These are phyloP conservation scores for Coemansia sp. DNA, from an alignment of 192 early-diverging fungal species.

Conservation along the genomic window DNA sequence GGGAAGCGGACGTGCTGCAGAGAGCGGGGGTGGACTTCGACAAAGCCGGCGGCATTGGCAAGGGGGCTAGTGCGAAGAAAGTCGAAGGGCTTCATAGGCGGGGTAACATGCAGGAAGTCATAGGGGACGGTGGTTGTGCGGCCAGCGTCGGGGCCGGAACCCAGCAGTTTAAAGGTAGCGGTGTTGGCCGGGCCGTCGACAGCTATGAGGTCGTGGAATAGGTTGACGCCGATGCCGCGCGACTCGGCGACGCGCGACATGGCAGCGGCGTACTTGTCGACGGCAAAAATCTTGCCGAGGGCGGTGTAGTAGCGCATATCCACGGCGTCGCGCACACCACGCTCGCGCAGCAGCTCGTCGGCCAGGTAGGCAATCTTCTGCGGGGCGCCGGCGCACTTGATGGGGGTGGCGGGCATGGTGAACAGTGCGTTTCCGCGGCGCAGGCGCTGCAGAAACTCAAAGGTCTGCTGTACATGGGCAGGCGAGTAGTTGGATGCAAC, in stretches of 20 bases:
- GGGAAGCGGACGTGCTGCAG: slow-evolving; percentile 75
- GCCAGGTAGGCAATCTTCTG: slow-evolving; percentile 87
- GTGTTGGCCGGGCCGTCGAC: slow-evolving; percentile 62
- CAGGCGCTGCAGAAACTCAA: slow-evolving; percentile 67
- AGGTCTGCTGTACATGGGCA: slow-evolving; percentile 70
- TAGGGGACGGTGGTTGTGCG: slow-evolving; percentile 65
- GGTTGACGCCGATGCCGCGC: slow-evolving; percentile 70
- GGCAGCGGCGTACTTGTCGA: slow-evolving; percentile 78
- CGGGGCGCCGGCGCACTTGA: slow-evolving; percentile 89
- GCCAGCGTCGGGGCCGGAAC: slow-evolving; percentile 39
- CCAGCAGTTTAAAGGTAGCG: slow-evolving; percentile 68
- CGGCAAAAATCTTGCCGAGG: slow-evolving; percentile 83
- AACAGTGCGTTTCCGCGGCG: slow-evolving; percentile 65
- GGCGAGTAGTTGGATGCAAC: slow-evolving; percentile 82
- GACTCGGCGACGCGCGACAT: slow-evolving; percentile 66
- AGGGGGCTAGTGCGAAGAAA: slow-evolving; percentile 72
- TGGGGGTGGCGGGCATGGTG: slow-evolving; percentile 82
- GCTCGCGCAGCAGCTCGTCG: slow-evolving; percentile 76
- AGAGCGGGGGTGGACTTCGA: slow-evolving; percentile 77
- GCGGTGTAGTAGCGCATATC: slow-evolving; percentile 75
- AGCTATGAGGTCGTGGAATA: slow-evolving; percentile 68
- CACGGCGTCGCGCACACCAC: slow-evolving; percentile 64
- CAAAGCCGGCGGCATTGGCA: slow-evolving; percentile 77
- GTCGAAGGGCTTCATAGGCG: slow-evolving; percentile 75
- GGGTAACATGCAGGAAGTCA: slow-evolving; percentile 84